These are phyloP conservation scores for Plenodomus tracheiphilus DNA, from an alignment of 2,329 filamentous ascomycete genomes.

Conservation along the genomic window DNA sequence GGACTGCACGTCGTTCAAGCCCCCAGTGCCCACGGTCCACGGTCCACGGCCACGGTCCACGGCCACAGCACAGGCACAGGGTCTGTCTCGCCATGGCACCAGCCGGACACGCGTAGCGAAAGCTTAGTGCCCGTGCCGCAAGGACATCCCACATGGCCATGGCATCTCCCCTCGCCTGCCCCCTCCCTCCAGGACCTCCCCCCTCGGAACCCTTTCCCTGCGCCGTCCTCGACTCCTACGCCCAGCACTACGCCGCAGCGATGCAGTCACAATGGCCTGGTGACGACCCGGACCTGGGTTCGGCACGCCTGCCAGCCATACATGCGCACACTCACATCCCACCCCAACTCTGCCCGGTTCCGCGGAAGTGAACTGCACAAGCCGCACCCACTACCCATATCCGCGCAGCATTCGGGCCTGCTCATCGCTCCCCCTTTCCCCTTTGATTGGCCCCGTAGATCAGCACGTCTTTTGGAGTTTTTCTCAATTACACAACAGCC, in stretches of 20 bases:
- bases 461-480: no score
- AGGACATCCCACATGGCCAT: not conserved
- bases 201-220: no score
- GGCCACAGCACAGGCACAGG: not conserved
- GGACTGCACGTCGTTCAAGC: no score
- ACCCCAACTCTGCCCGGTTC: not conserved
- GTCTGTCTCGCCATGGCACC: not conserved
- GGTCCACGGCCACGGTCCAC: no score
- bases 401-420: not conserved
- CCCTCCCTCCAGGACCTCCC: not conserved
- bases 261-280: no score
- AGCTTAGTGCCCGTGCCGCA: slow-evolving; percentile 1
- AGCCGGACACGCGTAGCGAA: not conserved
- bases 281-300: not conserved
- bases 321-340: not conserved
- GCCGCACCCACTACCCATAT: not conserved
- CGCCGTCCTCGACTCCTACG: no score
- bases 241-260: no score
- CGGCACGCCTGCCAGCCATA: not conserved
- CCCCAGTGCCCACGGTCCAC: no score
- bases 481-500: no score
- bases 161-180: not conserved
- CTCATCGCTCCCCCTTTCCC: not conserved
- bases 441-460: not conserved
- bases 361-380: not conserved